phyloP scores from a whole-genome alignment of 2,329 filamentous ascomycete genomes.

The Fusarium dlaminii region DNA sequence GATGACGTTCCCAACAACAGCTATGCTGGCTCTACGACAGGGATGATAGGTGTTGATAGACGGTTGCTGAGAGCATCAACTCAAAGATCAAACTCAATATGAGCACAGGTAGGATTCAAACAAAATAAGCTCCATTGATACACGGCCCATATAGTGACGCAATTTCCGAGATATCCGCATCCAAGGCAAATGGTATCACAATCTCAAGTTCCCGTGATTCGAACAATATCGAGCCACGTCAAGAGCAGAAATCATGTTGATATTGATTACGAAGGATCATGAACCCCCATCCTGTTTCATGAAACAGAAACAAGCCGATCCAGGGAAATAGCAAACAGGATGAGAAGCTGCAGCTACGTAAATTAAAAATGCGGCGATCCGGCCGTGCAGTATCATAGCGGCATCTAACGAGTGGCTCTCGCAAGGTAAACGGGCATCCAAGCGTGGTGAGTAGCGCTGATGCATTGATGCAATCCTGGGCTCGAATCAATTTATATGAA shows the following conservation, averaged over 20 bases:
- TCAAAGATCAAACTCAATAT: neutral
- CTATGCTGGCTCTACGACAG: neutral
- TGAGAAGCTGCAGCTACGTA: neutral
- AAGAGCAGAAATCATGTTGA: neutral
- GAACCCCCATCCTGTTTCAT: conserved; percentile 23
- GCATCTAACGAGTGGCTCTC: conserved; percentile 2
- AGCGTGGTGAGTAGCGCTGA: neutral
- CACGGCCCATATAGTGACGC: neutral
- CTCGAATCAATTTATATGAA: conserved; percentile 25
- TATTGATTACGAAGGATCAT: conserved; percentile 18
- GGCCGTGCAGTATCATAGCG: conserved; percentile 11
- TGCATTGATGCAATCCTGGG: conserved; percentile 24
- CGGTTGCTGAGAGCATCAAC: neutral
- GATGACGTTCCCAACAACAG: neutral
- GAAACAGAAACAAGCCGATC: conserved; percentile 31
- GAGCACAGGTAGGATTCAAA: neutral
- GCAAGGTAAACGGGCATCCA: neutral
- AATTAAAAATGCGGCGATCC: conserved; percentile 11
- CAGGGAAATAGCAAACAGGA: conserved; percentile 14
- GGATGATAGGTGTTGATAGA: neutral
- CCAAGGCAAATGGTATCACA: neutral
- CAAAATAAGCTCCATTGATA: neutral
- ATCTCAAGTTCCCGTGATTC: neutral
- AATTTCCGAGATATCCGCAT: conserved; percentile 2
- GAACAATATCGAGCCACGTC: neutral